Percentiles rank a stretch among this genome's conserved stretches.
phyloP scores from a whole-genome alignment of 176 grass and related monocot species.

The Zoysia japonica region DNA sequence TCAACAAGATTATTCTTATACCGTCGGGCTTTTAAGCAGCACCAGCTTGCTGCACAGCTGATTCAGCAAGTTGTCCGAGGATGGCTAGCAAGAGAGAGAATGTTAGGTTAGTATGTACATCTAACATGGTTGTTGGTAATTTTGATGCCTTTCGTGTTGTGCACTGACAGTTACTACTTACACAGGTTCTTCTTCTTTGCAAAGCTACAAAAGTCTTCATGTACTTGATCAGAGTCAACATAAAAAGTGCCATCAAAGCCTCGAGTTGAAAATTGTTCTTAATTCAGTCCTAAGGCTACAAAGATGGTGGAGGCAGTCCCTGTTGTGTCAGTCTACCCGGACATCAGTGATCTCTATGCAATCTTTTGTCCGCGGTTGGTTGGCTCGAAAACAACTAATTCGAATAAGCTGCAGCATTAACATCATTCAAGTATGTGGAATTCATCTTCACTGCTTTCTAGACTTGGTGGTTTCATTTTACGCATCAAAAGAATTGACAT shows the following conservation, averaged over 20 bases:
- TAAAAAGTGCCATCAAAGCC: conserved; percentile 29
- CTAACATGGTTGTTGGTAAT: conserved; percentile 27
- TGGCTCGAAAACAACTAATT: conserved; percentile 42
- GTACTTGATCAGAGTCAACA: conserved; percentile 18
- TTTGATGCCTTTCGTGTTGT: neutral
- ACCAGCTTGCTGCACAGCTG: conserved; percentile 28
- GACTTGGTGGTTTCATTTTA: conserved; percentile 8
- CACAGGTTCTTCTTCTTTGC: conserved; percentile 56
- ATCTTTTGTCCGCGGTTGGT: conserved; percentile 50
- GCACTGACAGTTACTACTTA: neutral
- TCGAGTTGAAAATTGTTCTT: conserved; percentile 52
- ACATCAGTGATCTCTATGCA: conserved; percentile 56
- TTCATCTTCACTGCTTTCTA: neutral
- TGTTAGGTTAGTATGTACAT: conserved; percentile 51
- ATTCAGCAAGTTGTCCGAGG: conserved; percentile 57
- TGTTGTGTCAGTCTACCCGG: conserved; percentile 24
- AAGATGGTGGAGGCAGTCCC: conserved; percentile 59
- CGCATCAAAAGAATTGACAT: neutral
- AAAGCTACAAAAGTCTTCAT: conserved; percentile 19
- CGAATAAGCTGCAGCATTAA: conserved; percentile 24
- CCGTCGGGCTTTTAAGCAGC: conserved; percentile 18
- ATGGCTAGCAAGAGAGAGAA: conserved; percentile 50
- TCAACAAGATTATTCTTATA: conserved; percentile 39
- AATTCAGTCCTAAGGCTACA: conserved; percentile 49
- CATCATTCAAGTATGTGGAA: conserved; percentile 57